A percentile compares a stretch with the other conserved stretches of the same genome.
These are phyloP conservation scores for Loxodes magnus DNA, from an alignment of 73 alveolate genomes.

Conservation along the genomic window DNA sequence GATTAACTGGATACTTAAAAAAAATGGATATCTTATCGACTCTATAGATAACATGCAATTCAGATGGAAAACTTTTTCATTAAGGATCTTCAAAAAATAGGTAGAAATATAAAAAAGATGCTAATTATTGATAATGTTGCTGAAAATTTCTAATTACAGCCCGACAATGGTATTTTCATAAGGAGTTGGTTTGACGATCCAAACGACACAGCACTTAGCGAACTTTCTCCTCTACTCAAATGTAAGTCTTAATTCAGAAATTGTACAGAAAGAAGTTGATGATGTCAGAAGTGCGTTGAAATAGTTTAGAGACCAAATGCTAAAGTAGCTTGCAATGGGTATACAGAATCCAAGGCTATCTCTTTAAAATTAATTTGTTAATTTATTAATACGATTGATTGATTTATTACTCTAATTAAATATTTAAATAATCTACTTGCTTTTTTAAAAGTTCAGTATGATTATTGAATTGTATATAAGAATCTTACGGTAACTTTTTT, in stretches of 20 bases:
- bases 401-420: no score
- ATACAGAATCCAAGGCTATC: slow-evolving; percentile 10
- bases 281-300: slow-evolving; percentile 33
- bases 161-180: slow-evolving; percentile 48
- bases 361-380: no score
- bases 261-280: slow-evolving; percentile 17
- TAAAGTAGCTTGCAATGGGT: slow-evolving; percentile 22
- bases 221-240: slow-evolving; percentile 23
- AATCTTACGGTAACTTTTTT: no score
- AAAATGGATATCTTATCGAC: slow-evolving; percentile 55
- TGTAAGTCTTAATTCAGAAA: no score
- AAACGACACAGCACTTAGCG: slow-evolving; percentile 49
- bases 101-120: slow-evolving; percentile 42
- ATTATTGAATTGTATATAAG: no score
- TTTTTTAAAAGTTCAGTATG: no score
- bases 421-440: no score
- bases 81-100: slow-evolving; percentile 54
- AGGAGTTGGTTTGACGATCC: slow-evolving; percentile 67
- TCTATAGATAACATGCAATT: slow-evolving; percentile 13
- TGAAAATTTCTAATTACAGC: slow-evolving; percentile 41
- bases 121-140: slow-evolving; percentile 62
- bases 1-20: slow-evolving; percentile 60
- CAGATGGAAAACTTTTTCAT: slow-evolving; percentile 14
- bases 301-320: slow-evolving; percentile 28
- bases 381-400: no score